A percentile compares a stretch with the other conserved stretches of the same genome.
Evolutionary conservation across 345 rosid genomes (phyloP).

Genomic region (Camelina laxa): DNA sequence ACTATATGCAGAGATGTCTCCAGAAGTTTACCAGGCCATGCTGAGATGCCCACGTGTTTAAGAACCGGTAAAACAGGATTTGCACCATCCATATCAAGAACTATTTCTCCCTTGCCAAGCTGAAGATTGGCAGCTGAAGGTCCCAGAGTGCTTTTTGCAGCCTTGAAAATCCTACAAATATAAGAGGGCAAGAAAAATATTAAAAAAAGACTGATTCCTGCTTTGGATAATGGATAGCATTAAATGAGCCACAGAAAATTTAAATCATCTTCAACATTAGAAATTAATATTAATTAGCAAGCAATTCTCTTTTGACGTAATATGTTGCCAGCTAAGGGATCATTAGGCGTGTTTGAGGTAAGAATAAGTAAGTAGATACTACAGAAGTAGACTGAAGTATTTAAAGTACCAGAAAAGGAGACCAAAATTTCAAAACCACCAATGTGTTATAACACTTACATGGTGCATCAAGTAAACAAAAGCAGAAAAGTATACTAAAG

Average conservation of each 20-base stretch:
- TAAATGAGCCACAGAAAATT: background rate
- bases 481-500: slow-evolving; percentile 26
- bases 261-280: background rate
- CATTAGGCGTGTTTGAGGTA: slow-evolving; percentile 13
- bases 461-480: slow-evolving; percentile 23
- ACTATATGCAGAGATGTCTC: slow-evolving; percentile 29
- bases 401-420: slow-evolving; percentile 26
- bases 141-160: slow-evolving; percentile 60
- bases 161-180: slow-evolving; percentile 63
- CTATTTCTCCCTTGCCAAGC: slow-evolving; percentile 84
- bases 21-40: slow-evolving; percentile 86
- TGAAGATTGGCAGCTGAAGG: slow-evolving; percentile 62
- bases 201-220: slow-evolving; percentile 8
- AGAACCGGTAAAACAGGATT: slow-evolving; percentile 89
- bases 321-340: slow-evolving; percentile 22
- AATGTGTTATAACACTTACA: background rate
- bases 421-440: background rate
- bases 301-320: slow-evolving; percentile 6
- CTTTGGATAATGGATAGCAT: slow-evolving; percentile 20
- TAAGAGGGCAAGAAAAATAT: slow-evolving; percentile 15
- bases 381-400: slow-evolving; percentile 10
- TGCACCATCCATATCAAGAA: slow-evolving; percentile 84
- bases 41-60: slow-evolving; percentile 91
- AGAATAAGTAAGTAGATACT: slow-evolving; percentile 13
- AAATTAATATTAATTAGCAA: background rate